These are phyloP conservation scores for Xylaria flabelliformis DNA, from an alignment of 495 filamentous ascomycete species.

Conservation along the genomic window DNA sequence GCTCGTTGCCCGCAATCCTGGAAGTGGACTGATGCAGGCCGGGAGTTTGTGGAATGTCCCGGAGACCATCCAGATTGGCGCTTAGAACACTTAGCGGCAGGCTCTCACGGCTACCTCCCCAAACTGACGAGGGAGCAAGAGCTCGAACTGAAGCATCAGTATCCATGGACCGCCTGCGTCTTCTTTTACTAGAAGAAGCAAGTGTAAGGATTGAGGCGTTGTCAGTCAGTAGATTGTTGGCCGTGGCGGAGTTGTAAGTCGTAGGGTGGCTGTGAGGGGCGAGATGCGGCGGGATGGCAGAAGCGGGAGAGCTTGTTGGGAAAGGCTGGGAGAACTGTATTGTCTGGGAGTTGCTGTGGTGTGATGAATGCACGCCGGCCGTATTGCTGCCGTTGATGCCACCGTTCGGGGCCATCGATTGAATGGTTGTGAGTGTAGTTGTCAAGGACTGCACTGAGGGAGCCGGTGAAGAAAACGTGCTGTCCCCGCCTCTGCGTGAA, in stretches of 20 bases:
- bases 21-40: slow-evolving; percentile 64
- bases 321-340: slow-evolving; percentile 92
- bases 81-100: slow-evolving; percentile 89
- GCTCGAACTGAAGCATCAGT: slow-evolving; percentile 95
- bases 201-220: slow-evolving; percentile 95
- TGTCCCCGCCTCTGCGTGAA: slow-evolving; percentile 73
- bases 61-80: slow-evolving; percentile 65
- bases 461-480: slow-evolving; percentile 92
- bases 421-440: slow-evolving; percentile 94
- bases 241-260: slow-evolving; percentile 87
- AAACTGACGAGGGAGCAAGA: slow-evolving; percentile 88
- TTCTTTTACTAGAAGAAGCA: slow-evolving; percentile 92
- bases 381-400: slow-evolving; percentile 51
- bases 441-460: slow-evolving; percentile 91
- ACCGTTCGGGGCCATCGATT: slow-evolving; percentile 78
- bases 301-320: slow-evolving; percentile 73
- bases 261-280: slow-evolving; percentile 69
- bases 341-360: slow-evolving; percentile 57
- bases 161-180: slow-evolving; percentile 87
- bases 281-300: slow-evolving; percentile 82
- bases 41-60: slow-evolving; percentile 43
- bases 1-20: slow-evolving; percentile 72
- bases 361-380: slow-evolving; percentile 50
- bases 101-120: slow-evolving; percentile 86
- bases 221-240: slow-evolving; percentile 90